Evolutionary conservation across 2,329 filamentous ascomycete species (phyloP), one percentile per base, ranked within the genome.

Genomic region (Trichoderma cornu-damae): DNA sequence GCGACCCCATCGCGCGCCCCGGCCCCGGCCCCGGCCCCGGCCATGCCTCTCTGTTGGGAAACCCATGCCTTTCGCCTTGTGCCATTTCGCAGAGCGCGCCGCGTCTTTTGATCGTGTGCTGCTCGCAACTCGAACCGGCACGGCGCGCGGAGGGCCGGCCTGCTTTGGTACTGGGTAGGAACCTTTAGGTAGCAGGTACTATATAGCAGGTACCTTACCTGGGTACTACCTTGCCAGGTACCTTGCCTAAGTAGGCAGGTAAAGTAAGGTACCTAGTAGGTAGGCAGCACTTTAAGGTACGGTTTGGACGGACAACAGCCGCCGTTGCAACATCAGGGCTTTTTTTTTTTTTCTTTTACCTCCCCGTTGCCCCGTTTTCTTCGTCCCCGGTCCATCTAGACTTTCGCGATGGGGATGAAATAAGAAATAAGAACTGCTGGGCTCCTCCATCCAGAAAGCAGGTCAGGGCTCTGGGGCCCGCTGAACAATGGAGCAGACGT

Each of bases 321-420:
- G 32, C 34, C 14, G 32, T 40, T 56, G 43, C 43, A 32, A 34
- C 43, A 54, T 54, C 38, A 28, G 40, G 42, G 35, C 11, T 38
- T 24, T 12, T 48, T 20, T n/a, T n/a, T n/a, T n/a, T n/a, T n/a
- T n/a, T n/a, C n/a, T n/a, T n/a, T n/a, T n/a, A n/a, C n/a, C n/a
- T n/a, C n/a, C n/a, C 51, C n/a, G 24, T 53, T 30, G 14, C 38
- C n/a, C 52, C 32, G 22, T 55, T 48, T 34, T 48, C 14, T 47
- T 42, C 22, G 16, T 26, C 40, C 18, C 12, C 18, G 49, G 37
- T 24, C 14, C 46, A 7, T 18, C 30, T 26, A 30, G 49, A 42
- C 37, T 42, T n/a, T 30, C 4, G 35, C 37, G 28, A 40, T 52
- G 49, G 49, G 49, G 40, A 35, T 20, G 24, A 32, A n/a, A 32